Evolutionary conservation across 2,329 filamentous ascomycete species (phyloP).

Genomic region (Ceratocystis ficicola): DNA sequence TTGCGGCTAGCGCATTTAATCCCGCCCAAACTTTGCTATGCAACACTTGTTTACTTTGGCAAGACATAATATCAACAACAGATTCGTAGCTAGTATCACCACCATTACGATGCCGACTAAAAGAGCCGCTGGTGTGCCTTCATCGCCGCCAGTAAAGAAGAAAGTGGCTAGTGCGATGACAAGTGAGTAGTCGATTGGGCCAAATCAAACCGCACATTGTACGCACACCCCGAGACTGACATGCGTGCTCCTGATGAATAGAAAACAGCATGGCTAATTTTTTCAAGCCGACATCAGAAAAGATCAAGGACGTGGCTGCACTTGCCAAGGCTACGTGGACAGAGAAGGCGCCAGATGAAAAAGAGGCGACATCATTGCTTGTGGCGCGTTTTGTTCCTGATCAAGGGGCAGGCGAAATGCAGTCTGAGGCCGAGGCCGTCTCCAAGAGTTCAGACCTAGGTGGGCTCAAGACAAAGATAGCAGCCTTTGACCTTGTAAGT

Average conservation of each 20-base stretch:
- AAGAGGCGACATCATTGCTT: slow-evolving; percentile 49
- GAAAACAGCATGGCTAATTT: slow-evolving; percentile 66
- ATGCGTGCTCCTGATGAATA: slow-evolving; percentile 28
- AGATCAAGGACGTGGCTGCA: slow-evolving; percentile 59
- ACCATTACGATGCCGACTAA: slow-evolving; percentile 14
- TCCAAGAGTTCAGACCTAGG: background rate
- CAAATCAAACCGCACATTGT: background rate
- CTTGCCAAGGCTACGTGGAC: slow-evolving; percentile 40
- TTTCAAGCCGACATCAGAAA: slow-evolving; percentile 78
- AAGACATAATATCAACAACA: background rate
- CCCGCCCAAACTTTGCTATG: background rate
- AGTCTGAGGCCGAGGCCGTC: slow-evolving; percentile 19
- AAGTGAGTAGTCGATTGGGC: slow-evolving; percentile 5
- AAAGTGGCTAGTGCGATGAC: slow-evolving; percentile 14
- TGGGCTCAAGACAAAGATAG: slow-evolving; percentile 40
- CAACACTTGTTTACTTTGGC: background rate
- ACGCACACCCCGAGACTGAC: background rate
- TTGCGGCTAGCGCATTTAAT: background rate
- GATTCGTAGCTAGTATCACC: background rate
- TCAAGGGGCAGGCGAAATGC: slow-evolving; percentile 23
- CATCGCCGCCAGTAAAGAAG: slow-evolving; percentile 15
- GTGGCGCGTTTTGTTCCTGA: slow-evolving; percentile 57
- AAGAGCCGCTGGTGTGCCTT: slow-evolving; percentile 10
- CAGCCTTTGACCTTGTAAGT: slow-evolving; percentile 55
- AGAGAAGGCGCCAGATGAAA: slow-evolving; percentile 44